Conservation (phyloP, 192 early-diverging fungal genomes). For the Backusella circina region DNA sequence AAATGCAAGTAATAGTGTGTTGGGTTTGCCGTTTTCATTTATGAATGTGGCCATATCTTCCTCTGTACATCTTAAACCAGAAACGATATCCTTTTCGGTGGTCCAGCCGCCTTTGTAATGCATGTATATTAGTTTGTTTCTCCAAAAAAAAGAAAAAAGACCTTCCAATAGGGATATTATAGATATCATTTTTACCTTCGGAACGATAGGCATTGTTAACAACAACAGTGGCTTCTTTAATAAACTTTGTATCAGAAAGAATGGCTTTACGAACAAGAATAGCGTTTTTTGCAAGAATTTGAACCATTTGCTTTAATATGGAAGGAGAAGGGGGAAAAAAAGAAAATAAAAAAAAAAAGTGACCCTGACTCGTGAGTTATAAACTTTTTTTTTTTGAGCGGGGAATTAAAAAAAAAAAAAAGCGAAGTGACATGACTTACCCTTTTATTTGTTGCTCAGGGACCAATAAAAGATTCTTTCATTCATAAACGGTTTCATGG, state of each 20-base stretch:
- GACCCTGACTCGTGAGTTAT: not conserved
- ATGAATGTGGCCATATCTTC: conserved; percentile 33
- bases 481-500: not conserved
- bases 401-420: not conserved
- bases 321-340: not conserved
- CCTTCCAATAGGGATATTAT: too few relatives aligned
- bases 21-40: conserved; percentile 31
- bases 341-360: not conserved
- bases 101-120: conserved; percentile 42
- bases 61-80: conserved; percentile 34
- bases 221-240: conserved; percentile 8
- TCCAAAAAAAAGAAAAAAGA: not conserved
- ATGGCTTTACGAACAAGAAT: not conserved
- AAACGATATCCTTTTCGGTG: conserved; percentile 42
- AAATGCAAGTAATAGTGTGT: conserved; percentile 38
- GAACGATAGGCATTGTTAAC: conserved; percentile 47
- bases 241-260: not conserved
- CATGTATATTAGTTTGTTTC: not conserved
- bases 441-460: not conserved
- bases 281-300: not conserved
- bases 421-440: not conserved
- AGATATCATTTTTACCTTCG: conserved; percentile 35
- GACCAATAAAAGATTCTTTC: not conserved
- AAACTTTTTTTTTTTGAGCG: not conserved
- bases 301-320: not conserved